Conservation (phyloP, 371 early-diverging fungal genomes). For the Apophysomyces sp. region DNA sequence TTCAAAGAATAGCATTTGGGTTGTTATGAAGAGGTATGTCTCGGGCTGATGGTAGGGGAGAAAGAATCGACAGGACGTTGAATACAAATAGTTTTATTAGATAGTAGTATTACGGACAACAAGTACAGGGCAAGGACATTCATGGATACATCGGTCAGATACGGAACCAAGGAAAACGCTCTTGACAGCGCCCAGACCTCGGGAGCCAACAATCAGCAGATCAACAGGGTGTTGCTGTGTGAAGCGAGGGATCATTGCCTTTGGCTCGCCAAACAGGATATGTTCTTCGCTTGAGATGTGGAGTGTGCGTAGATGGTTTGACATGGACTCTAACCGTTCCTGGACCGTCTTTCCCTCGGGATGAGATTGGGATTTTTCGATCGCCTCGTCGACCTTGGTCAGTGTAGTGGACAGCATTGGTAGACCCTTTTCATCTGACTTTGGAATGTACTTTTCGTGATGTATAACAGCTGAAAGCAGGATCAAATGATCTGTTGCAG, state of each 20-base stretch:
- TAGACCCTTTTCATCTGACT: slow-evolving; percentile 7
- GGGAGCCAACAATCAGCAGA: slow-evolving; percentile 47
- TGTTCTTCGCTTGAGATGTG: slow-evolving; percentile 46
- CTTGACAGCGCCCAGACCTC: slow-evolving; percentile 49
- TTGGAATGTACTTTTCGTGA: neutral
- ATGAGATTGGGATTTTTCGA: slow-evolving; percentile 21
- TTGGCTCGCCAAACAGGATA: slow-evolving; percentile 49
- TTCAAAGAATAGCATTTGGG: no score
- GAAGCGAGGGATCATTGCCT: slow-evolving; percentile 35
- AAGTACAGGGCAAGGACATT: slow-evolving; percentile 51
- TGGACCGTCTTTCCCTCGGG: slow-evolving; percentile 32
- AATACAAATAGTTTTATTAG: no score
- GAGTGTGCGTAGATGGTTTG: slow-evolving; percentile 20
- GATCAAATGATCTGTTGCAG: slow-evolving; percentile 45
- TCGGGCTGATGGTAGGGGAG: no score
- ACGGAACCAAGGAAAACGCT: slow-evolving; percentile 53
- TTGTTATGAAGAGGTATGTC: no score
- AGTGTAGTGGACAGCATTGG: slow-evolving; percentile 40
- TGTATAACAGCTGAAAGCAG: slow-evolving; percentile 36
- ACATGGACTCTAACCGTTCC: slow-evolving; percentile 33
- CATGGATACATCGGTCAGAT: slow-evolving; percentile 45
- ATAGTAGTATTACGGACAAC: slow-evolving; percentile 49
- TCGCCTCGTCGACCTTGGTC: slow-evolving; percentile 27
- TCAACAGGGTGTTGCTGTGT: slow-evolving; percentile 44
- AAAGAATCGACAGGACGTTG: no score